phyloP scores from a whole-genome alignment of 805 yeast species.

The Kazachstania martiniae region DNA sequence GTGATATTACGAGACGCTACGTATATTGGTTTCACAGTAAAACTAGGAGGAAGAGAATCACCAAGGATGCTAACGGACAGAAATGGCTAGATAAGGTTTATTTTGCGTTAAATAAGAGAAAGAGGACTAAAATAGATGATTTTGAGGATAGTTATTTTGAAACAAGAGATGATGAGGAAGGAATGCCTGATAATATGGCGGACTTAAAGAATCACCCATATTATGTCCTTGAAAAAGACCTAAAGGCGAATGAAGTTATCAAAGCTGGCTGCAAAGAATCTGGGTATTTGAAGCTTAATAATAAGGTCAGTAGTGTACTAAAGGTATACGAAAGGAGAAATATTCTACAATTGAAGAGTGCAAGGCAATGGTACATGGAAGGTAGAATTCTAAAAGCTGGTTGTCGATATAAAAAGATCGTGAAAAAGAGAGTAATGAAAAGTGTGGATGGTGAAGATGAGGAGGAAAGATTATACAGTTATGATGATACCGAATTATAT shows the following conservation, averaged over 20 bases:
- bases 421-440: slow-evolving; percentile 25
- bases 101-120: slow-evolving; percentile 17
- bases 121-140: slow-evolving; percentile 25
- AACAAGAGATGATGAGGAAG: slow-evolving; percentile 57
- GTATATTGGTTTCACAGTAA: slow-evolving; percentile 60
- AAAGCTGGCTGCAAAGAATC: slow-evolving; percentile 50
- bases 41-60: slow-evolving; percentile 61
- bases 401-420: slow-evolving; percentile 46
- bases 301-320: slow-evolving; percentile 30
- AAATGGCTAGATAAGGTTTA: slow-evolving; percentile 49
- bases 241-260: slow-evolving; percentile 62
- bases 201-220: slow-evolving; percentile 84
- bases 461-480: slow-evolving; percentile 63
- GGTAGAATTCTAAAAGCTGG: slow-evolving; percentile 73
- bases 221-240: slow-evolving; percentile 68
- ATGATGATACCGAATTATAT: slow-evolving; percentile 64
- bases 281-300: slow-evolving; percentile 52
- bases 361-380: slow-evolving; percentile 75
- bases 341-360: slow-evolving; percentile 54
- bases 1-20: slow-evolving; percentile 83
- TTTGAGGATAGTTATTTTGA: slow-evolving; percentile 27
- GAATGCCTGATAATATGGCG: slow-evolving; percentile 73
- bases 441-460: slow-evolving; percentile 40
- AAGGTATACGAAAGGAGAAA: slow-evolving; percentile 61
- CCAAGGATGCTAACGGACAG: slow-evolving; percentile 43